Evolutionary conservation across 192 early-diverging fungal genomes (phyloP), one percentile per base, ranked within the genome.

Genomic region (Geosiphon pyriformis): DNA sequence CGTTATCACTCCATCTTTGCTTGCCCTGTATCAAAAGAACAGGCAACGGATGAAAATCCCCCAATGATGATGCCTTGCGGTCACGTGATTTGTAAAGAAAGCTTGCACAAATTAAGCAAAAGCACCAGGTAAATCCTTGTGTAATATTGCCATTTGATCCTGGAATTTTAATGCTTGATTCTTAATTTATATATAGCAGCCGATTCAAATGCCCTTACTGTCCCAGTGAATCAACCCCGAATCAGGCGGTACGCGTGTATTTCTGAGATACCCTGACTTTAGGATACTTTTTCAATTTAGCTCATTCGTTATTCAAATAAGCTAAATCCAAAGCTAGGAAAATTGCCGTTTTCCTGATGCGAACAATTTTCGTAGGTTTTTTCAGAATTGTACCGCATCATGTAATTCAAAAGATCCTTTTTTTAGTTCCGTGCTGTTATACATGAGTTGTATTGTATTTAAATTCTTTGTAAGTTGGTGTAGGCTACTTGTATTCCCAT

Each of bases 181-280:
- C 61, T 52, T 8, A 55, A 26, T 51, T 12, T 33, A 69, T n/a
- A n/a, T n/a, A 71, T 58, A 72, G 73, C 52, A 60, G 75, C 6
- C 73, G 92, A 42, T 94, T 98, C 80, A 99, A 99, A 71, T 99
- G 97, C 70, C 95, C 95, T 15, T 99, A 99, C 75, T 99, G 97
- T 66, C 97, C 97, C 8, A 76, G 77, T 18, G 90, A 96, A 76
- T 87, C 88, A 18, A 87, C 82, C n/a, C 76, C 84, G 27, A 75
- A 76, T 12, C 91, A 97, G 49, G 89, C 93, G 31, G 77, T 87
- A 47, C 72, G 78, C 68, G 88, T 98, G 22, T 78, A 92, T 70
- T 91, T 97, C 60, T 97, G 80, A 79, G 15, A 42, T 15, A 10
- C 15, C n/a, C n/a, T n/a, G n/a, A n/a, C n/a, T n/a, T n/a, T n/a